These are phyloP conservation scores for rapeseed (Brassica napus) DNA, from an alignment of 345 rosid genomes.

Conservation along the genomic window Da-Ae NC_063434.1:24985501-24986000, in stretches of 20 bases:
- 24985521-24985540: slow-evolving; percentile 87
- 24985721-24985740: slow-evolving; percentile 65
- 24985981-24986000: background rate
- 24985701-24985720: slow-evolving; percentile 71
- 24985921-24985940: slow-evolving; percentile 75
- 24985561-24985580: slow-evolving; percentile 69
- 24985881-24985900: slow-evolving; percentile 77
- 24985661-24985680: slow-evolving; percentile 61
- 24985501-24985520: slow-evolving; percentile 74
- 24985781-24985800: slow-evolving; percentile 73
- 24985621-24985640: slow-evolving; percentile 72
- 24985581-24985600: slow-evolving; percentile 92
- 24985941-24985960: slow-evolving; percentile 71
- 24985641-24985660: slow-evolving; percentile 92
- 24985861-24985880: slow-evolving; percentile 86
- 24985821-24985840: slow-evolving; percentile 80
- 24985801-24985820: slow-evolving; percentile 78
- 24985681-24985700: slow-evolving; percentile 67
- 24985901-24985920: slow-evolving; percentile 77
- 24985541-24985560: slow-evolving; percentile 77
- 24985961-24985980: slow-evolving; percentile 19
- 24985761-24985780: slow-evolving; percentile 95
- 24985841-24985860: slow-evolving; percentile 92
- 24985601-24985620: slow-evolving; percentile 64
- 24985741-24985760: slow-evolving; percentile 79